phyloP scores from a whole-genome alignment of 176 grass and related monocot genomes.

The Echinochloa phyllopogon region DNA sequence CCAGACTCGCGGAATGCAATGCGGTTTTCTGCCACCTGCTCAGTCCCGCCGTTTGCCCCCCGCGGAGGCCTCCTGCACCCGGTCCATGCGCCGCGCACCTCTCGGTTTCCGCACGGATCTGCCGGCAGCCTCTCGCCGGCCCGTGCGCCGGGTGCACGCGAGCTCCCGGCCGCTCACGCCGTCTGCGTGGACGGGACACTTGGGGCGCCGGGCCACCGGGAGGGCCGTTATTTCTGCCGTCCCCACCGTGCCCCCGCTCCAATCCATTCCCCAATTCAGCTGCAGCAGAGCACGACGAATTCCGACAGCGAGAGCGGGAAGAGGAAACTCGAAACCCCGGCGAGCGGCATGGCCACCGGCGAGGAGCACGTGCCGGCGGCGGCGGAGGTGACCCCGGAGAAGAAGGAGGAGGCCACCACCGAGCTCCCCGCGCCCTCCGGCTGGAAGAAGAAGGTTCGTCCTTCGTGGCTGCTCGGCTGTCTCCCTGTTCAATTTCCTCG shows the following conservation, averaged over 20 bases:
- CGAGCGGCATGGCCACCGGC: slow-evolving; percentile 43
- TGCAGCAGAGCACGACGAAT: slow-evolving; percentile 11
- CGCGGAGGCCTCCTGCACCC: not conserved
- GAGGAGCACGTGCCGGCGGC: slow-evolving; percentile 36
- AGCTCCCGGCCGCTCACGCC: not conserved
- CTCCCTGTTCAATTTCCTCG: not conserved
- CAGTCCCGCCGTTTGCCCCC: slow-evolving; percentile 44
- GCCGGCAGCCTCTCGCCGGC: rapidly evolving
- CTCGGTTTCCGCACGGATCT: not conserved
- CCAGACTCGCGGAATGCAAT: slow-evolving; percentile 21
- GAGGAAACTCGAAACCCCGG: slow-evolving; percentile 53
- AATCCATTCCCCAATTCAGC: slow-evolving; percentile 39
- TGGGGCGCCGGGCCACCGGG: not conserved
- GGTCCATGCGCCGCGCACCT: not conserved
- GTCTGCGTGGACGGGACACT: slow-evolving; percentile 30
- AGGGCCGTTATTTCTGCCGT: slow-evolving; percentile 50
- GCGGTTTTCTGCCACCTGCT: slow-evolving; percentile 24
- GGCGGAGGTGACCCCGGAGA: slow-evolving; percentile 37
- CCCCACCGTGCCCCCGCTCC: not conserved
- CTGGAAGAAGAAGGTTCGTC: slow-evolving; percentile 70
- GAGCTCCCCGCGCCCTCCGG: slow-evolving; percentile 59
- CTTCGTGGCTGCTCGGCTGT: not conserved
- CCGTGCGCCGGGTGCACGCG: not conserved
- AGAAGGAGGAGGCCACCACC: slow-evolving; percentile 9
- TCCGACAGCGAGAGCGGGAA: slow-evolving; percentile 58